Evolutionary conservation across 208 protist genomes (phyloP).

Genomic region (Crithidia mellificae): DNA sequence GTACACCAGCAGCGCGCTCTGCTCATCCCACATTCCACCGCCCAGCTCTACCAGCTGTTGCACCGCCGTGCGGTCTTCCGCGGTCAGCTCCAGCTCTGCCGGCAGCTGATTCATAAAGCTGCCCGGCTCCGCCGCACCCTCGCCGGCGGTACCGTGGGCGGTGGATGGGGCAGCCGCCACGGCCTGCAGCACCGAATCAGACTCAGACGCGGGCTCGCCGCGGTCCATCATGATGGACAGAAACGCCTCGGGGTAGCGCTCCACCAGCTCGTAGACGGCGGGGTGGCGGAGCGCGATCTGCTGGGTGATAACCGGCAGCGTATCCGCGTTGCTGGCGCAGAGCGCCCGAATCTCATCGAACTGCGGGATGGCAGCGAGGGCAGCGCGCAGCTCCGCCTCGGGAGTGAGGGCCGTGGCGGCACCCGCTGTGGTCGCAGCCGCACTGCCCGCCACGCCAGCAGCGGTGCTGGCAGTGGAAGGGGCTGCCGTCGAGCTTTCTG

Average conservation of each 20-base stretch:
- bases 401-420: not conserved
- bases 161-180: constrained; percentile 2
- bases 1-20: constrained; percentile 75
- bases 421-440: not conserved
- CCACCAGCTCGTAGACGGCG: constrained; percentile 58
- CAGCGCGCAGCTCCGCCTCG: constrained; percentile 38
- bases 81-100: constrained; percentile 38
- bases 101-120: constrained; percentile 34
- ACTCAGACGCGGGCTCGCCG: constrained; percentile 13
- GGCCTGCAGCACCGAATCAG: not conserved
- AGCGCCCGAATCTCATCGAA: constrained; percentile 73
- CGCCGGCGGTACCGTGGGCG: not conserved
- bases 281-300: constrained; percentile 77
- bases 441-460: not conserved
- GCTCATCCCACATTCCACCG: constrained; percentile 77
- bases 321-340: constrained; percentile 61
- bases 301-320: constrained; percentile 58
- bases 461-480: constrained; percentile 1
- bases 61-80: constrained; percentile 52
- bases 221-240: constrained; percentile 63
- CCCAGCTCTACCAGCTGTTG: constrained; percentile 75
- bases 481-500: not conserved
- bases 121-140: not conserved
- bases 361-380: constrained; percentile 67
- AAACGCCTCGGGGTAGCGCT: constrained; percentile 72